phyloP scores from a whole-genome alignment of 2,329 filamentous ascomycete genomes.

The Beauveria sp. region DNA sequence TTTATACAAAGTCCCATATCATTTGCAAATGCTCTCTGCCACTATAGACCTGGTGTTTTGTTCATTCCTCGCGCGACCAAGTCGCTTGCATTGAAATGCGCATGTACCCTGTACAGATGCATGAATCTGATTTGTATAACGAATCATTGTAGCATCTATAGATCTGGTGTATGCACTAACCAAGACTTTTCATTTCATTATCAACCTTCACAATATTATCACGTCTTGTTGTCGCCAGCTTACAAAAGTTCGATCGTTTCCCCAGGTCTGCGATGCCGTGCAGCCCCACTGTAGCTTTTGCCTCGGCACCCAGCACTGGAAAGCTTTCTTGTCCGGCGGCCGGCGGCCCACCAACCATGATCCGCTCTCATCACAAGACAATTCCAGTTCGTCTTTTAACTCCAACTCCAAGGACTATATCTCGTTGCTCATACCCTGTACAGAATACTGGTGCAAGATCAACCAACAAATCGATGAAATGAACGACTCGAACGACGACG shows the following conservation, averaged over 20 bases:
- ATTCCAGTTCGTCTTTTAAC: not conserved
- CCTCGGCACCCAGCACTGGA: not conserved
- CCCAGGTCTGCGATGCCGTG: not conserved
- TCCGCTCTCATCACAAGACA: not conserved
- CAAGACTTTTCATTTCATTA: too few relatives aligned
- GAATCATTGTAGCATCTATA: too few relatives aligned
- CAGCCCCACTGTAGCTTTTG: not conserved
- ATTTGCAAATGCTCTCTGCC: too few relatives aligned
- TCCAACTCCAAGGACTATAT: not conserved
- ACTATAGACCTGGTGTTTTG: too few relatives aligned
- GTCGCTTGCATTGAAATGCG: too few relatives aligned
- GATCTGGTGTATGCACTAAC: too few relatives aligned
- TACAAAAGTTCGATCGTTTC: not conserved
- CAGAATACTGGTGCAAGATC: not conserved
- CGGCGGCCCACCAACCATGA: not conserved
- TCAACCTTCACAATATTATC: too few relatives aligned
- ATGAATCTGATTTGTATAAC: too few relatives aligned
- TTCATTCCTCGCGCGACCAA: too few relatives aligned
- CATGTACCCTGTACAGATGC: too few relatives aligned
- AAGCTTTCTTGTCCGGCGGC: not conserved
- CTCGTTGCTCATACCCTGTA: not conserved
- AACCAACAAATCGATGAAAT: constrained; percentile 17
- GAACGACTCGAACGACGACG: constrained; percentile 21
- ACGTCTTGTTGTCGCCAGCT: too few relatives aligned
- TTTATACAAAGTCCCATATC: too few relatives aligned